A percentile compares a stretch with the other conserved stretches of the same genome.
These are phyloP conservation scores for Microcyclosporella mali DNA, from an alignment of 2,329 filamentous ascomycete species.

Conservation along the genomic window DNA sequence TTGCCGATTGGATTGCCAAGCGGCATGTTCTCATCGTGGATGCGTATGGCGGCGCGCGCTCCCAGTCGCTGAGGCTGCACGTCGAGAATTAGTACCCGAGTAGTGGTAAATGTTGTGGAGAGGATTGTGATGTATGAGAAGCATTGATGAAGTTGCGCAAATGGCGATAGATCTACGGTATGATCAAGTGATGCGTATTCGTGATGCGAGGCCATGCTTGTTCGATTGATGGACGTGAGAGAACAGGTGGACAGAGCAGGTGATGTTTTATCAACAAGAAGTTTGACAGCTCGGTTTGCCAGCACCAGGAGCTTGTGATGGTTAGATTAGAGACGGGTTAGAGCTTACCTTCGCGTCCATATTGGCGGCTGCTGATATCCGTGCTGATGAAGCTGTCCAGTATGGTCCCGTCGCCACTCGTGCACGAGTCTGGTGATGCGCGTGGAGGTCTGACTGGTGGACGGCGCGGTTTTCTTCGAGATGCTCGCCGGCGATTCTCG, in stretches of 20 bases:
- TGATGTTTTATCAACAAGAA: too few species aligned
- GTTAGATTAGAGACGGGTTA: constrained; percentile 1
- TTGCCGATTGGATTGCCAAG: constrained; percentile 47
- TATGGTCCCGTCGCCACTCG: too few species aligned
- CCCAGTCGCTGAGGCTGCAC: constrained; percentile 61
- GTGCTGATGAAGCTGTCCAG: background rate
- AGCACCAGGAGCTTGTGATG: background rate
- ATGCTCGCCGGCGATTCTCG: too few species aligned
- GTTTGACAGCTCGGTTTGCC: background rate
- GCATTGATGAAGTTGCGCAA: too few species aligned
- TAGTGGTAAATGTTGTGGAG: constrained; percentile 6
- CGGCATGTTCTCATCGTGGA: constrained; percentile 64
- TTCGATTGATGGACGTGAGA: too few species aligned
- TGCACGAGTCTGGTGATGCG: too few species aligned
- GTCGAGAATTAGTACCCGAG: constrained; percentile 25
- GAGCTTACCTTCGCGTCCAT: constrained; percentile 43
- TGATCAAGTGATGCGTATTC: background rate
- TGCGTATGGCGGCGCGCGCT: constrained; percentile 48
- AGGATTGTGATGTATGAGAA: too few species aligned
- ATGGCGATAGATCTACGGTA: too few species aligned
- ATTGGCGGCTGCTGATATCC: constrained; percentile 13
- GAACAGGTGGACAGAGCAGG: too few species aligned
- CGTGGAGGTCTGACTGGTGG: too few species aligned
- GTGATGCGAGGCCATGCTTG: constrained; percentile 1
- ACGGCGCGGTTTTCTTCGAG: too few species aligned